phyloP scores from a whole-genome alignment of 306 rosid genomes.

The Oemleria cerasiformis region DNA sequence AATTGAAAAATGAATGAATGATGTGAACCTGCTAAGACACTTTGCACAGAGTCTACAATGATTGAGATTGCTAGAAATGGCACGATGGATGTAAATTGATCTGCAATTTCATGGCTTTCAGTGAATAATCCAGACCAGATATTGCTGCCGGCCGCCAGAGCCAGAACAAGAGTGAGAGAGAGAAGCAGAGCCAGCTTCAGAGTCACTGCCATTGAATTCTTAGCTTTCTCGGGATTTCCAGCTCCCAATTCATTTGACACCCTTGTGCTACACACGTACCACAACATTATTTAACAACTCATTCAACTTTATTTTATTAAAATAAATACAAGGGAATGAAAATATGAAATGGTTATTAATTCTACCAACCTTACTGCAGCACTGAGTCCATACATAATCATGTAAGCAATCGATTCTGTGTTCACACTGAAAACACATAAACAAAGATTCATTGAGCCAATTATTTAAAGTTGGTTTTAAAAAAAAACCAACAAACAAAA shows the following conservation, averaged over 20 bases:
- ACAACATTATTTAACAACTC: too few species aligned
- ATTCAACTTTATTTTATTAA: too few species aligned
- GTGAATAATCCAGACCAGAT: constrained; percentile 66
- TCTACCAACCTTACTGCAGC: constrained; percentile 73
- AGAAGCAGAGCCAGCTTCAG: constrained; percentile 65
- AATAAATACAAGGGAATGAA: too few species aligned
- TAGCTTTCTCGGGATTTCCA: constrained; percentile 54
- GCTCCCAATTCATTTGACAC: constrained; percentile 92
- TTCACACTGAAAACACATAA: constrained; percentile 45
- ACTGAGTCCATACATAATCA: constrained; percentile 77
- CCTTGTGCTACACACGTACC: constrained; percentile 54
- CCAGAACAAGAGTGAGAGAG: constrained; percentile 40
- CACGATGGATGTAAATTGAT: constrained; percentile 62
- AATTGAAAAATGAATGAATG: not conserved
- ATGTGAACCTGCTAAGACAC: constrained; percentile 75
- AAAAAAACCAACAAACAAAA: not conserved
- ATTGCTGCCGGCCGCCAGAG: constrained; percentile 51
- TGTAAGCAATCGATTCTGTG: constrained; percentile 68
- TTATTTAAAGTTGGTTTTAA: not conserved
- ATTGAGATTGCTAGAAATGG: constrained; percentile 72
- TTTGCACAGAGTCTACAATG: constrained; percentile 60
- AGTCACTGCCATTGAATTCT: constrained; percentile 62
- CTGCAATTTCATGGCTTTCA: constrained; percentile 36
- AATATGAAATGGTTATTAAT: too few species aligned
- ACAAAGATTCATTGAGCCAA: not conserved